phyloP scores from a whole-genome alignment of 2,329 filamentous ascomycete species.

The Epicoccum nigrum region DNA sequence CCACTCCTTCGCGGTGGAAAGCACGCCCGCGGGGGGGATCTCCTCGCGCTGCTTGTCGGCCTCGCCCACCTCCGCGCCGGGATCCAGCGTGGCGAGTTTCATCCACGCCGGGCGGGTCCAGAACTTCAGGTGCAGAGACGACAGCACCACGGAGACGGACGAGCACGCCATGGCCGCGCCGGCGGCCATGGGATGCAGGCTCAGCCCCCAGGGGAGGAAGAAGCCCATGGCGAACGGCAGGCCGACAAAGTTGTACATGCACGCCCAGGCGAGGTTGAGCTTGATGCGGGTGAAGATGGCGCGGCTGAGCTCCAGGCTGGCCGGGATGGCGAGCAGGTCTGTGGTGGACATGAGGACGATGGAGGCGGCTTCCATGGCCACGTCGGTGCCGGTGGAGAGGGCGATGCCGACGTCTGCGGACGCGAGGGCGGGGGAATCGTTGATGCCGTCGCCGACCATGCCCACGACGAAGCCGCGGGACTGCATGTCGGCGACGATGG shows the following conservation, averaged over 20 bases:
- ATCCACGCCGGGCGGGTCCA: slow-evolving; percentile 89
- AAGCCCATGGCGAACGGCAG: slow-evolving; percentile 97
- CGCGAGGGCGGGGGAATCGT: slow-evolving; percentile 93
- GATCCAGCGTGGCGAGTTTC: slow-evolving; percentile 70
- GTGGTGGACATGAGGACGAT: slow-evolving; percentile 94
- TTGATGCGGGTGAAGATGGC: slow-evolving; percentile 93
- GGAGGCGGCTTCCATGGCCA: slow-evolving; percentile 96
- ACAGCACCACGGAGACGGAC: slow-evolving; percentile 87
- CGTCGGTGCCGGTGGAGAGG: slow-evolving; percentile 89
- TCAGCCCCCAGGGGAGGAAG: slow-evolving; percentile 86
- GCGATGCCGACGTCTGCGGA: slow-evolving; percentile 93
- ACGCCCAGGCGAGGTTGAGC: slow-evolving; percentile 90
- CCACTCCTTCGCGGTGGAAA: slow-evolving; percentile 36
- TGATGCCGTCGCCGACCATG: slow-evolving; percentile 98
- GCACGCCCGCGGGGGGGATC: slow-evolving; percentile 25
- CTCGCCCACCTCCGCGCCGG: slow-evolving; percentile 37
- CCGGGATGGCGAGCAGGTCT: slow-evolving; percentile 91
- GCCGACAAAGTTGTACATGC: slow-evolving; percentile 88
- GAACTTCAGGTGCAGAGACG: slow-evolving; percentile 81
- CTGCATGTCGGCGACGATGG: slow-evolving; percentile 80
- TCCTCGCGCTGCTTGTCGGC: slow-evolving; percentile 38
- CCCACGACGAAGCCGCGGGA: slow-evolving; percentile 76
- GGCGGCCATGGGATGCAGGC: slow-evolving; percentile 91
- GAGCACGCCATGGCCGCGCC: slow-evolving; percentile 92
- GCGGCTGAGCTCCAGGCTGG: slow-evolving; percentile 78